A percentile compares a stretch with the other conserved stretches of the same genome.
These are phyloP conservation scores for Ligustrum vulgare DNA, from an alignment of 257 asterid species.

Conservation along the genomic window DNA sequence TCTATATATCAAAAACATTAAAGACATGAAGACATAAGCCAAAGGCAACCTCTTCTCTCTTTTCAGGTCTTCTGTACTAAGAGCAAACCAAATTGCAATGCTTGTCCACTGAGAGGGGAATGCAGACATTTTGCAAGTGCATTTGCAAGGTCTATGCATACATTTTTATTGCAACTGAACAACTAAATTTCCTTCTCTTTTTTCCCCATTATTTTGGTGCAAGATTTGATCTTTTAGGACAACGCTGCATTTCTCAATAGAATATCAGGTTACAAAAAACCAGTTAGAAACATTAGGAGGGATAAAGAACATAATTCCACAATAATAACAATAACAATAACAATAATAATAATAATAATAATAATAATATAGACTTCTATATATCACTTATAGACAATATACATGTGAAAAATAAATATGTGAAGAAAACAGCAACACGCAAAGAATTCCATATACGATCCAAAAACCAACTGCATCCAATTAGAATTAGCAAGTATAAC, in stretches of 20 bases:
- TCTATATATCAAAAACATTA: not conserved
- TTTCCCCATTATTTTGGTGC: constrained; percentile 1
- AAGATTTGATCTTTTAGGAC: not conserved
- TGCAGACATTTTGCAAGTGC: constrained; percentile 84
- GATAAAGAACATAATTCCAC: not conserved
- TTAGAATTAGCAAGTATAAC: not conserved
- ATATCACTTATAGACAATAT: not conserved
- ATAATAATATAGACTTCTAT: not conserved
- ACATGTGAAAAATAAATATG: too few species aligned
- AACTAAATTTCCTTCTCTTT: constrained; percentile 1
- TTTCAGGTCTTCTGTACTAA: constrained; percentile 83
- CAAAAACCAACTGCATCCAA: not conserved
- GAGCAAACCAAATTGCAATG: constrained; percentile 78
- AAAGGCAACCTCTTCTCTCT: constrained; percentile 6
- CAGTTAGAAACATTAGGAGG: not conserved
- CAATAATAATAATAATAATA: not conserved
- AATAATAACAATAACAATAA: not conserved
- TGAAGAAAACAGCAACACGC: not conserved
- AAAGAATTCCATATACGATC: not conserved
- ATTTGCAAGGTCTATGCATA: constrained; percentile 58
- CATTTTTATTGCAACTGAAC: constrained; percentile 8
- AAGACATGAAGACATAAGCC: not conserved
- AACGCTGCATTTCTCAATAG: not conserved
- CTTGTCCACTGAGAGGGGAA: constrained; percentile 81
- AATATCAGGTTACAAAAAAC: not conserved